A percentile compares a stretch with the other conserved stretches of the same genome.
phyloP scores from a whole-genome alignment of 2,329 filamentous ascomycete species.

The Penicillium sp. region DNA sequence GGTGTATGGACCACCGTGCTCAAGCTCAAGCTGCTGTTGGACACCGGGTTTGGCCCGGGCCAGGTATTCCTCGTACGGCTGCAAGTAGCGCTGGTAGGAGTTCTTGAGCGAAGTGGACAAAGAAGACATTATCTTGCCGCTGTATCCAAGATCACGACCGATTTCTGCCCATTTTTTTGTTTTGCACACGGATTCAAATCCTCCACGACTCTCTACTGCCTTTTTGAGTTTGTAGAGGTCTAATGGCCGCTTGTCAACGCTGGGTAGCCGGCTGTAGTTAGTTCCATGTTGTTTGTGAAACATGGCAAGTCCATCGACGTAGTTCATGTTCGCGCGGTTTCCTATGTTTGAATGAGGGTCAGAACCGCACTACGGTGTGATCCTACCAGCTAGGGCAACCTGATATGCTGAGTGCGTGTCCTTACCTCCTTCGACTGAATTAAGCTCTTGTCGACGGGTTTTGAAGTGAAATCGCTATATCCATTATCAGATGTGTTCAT shows the following conservation, averaged over 20 bases:
- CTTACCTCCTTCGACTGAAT: conserved; percentile 95
- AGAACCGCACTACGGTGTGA: conserved; percentile 34
- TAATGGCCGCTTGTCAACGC: conserved; percentile 94
- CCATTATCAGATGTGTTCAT: conserved; percentile 26
- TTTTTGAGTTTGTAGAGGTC: conserved; percentile 96
- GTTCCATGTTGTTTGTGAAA: conserved; percentile 97
- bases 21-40: conserved; percentile 90
- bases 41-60: conserved; percentile 88
- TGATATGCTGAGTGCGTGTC: conserved; percentile 28
- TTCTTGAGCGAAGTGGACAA: conserved; percentile 97
- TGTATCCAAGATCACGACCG: conserved; percentile 92
- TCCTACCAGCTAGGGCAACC: conserved; percentile 26
- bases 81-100: conserved; percentile 94
- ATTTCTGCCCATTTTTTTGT: conserved; percentile 99
- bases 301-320: conserved; percentile 90
- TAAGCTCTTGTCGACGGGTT: conserved; percentile 92
- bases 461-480: conserved; percentile 89
- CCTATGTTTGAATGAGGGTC: conserved; percentile 54
- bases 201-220: conserved; percentile 88
- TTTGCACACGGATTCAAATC: conserved; percentile 96
- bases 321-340: conserved; percentile 91
- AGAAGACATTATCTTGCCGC: conserved; percentile 99
- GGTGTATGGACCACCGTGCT: conserved; percentile 88
- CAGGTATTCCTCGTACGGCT: conserved; percentile 94
- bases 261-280: conserved; percentile 89